These are phyloP conservation scores for Aeschynomene evenia DNA, from an alignment of 306 rosid genomes.

Conservation along the genomic window DNA sequence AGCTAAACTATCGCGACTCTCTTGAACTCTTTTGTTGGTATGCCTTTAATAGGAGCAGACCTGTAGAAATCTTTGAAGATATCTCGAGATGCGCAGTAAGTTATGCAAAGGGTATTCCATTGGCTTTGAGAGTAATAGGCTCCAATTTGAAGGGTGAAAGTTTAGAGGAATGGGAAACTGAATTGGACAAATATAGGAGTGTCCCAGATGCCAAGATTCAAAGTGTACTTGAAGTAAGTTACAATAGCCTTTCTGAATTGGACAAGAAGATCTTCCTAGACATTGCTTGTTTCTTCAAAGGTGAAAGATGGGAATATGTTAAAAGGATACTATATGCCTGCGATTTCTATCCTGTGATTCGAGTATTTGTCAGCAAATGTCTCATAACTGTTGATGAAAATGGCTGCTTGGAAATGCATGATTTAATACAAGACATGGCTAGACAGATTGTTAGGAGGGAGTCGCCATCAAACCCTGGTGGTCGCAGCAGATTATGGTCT, in stretches of 20 bases:
- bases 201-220: neutral
- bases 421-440: constrained; percentile 24
- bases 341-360: neutral
- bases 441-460: constrained; percentile 16
- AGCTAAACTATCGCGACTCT: neutral
- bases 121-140: constrained; percentile 16
- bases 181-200: neutral
- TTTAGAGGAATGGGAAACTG: neutral
- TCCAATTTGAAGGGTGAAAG: neutral
- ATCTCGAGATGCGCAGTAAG: neutral
- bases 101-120: constrained; percentile 6
- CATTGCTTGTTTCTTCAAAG: constrained; percentile 30
- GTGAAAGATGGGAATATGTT: neutral
- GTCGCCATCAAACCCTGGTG: neutral
- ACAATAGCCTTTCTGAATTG: neutral
- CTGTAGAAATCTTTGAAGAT: neutral
- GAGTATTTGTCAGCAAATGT: neutral
- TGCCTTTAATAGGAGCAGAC: neutral
- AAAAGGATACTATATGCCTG: neutral
- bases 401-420: constrained; percentile 15
- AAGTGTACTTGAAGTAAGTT: neutral
- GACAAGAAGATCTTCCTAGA: neutral
- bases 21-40: neutral
- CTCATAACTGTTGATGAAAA: neutral
- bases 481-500: constrained; percentile 26